Base-by-base conservation (phyloP, 2,329 filamentous ascomycete genomes). In the Colletotrichum tropicicola region DNA sequence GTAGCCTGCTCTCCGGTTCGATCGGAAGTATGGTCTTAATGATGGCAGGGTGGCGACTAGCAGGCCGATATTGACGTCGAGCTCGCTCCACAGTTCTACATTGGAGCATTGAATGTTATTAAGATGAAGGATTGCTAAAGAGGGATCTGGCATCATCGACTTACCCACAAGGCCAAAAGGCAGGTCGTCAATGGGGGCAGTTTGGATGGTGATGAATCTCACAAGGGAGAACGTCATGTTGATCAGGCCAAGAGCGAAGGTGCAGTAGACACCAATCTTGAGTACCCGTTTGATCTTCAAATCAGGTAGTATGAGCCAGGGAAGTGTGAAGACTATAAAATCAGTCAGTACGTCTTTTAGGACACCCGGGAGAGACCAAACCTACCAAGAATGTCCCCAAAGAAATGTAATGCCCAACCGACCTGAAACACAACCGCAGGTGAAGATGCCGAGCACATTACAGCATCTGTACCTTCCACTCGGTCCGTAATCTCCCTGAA, bases 161-260 rank as follows among this genome's bases (percentile, higher is more conserved):
- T 25, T 35, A 65, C 61, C 48, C 8, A 65, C 57, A 8, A 65
- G 39, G 15, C 61, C 61, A 6, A 65, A 55, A 7, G 61, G 61
- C 48, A 61, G 37, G 17, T 32, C 43, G 7, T 65, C 57, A 3
- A 61, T 19, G 4, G 61, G 8, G 23, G 49, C 57, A 6, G 61
- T 65, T 23, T 65, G 56, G 4, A 65, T 61, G 6, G 61, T 65
- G n/a, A 65, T 60, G 27, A 65, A 65, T n/a, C 61, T 37, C 25
- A 61, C 49, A 1, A 65, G 49, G 5, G 61, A 65, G 23, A 65
- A 65, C 3, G 57, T 61, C 49, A 65, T 61, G 28, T 65, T 65
- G 49, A 65, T 65, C n/a, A 65, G 43, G 9, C 61, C 61, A 3
- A 65, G 57, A 9, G 56, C 61, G 17, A 65, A 65, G 4, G 61